Evolutionary conservation across 331 rosid genomes (phyloP).

Genomic region (Pyracantha coccinea): DNA sequence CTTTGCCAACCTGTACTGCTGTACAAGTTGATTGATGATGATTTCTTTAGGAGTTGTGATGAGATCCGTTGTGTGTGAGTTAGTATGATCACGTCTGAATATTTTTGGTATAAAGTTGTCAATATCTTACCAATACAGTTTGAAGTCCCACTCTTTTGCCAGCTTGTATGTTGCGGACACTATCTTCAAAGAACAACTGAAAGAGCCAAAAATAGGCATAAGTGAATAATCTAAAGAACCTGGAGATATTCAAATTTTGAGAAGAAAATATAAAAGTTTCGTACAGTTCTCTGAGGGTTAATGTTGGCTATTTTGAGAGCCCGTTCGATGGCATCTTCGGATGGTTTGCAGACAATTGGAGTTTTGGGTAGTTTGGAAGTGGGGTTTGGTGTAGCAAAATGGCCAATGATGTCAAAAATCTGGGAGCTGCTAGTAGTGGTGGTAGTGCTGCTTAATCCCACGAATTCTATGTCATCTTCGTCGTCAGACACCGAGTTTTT

Average conservation of each 20-base stretch:
- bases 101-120: not conserved
- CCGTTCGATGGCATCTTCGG: constrained; percentile 46
- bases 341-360: constrained; percentile 80
- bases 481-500: constrained; percentile 39
- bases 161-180: constrained; percentile 73
- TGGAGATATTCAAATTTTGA: not conserved
- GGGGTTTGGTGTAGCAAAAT: constrained; percentile 55
- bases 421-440: constrained; percentile 14
- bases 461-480: constrained; percentile 55
- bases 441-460: constrained; percentile 27
- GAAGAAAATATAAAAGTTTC: not conserved
- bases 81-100: too few species aligned
- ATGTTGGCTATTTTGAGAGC: constrained; percentile 64
- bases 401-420: constrained; percentile 66
- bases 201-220: constrained; percentile 4
- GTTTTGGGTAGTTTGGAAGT: constrained; percentile 45
- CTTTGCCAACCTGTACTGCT: not conserved
- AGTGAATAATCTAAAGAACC: not conserved
- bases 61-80: too few species aligned
- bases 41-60: too few species aligned
- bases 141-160: constrained; percentile 73
- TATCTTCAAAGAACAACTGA: constrained; percentile 82
- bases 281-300: constrained; percentile 77
- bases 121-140: constrained; percentile 65
- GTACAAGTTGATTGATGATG: too few species aligned